Percentiles rank a stretch among this genome's conserved stretches.
These are phyloP conservation scores for Teratosphaeria viscida DNA, from an alignment of 2,329 filamentous ascomycete species.

Conservation along the genomic window DNA sequence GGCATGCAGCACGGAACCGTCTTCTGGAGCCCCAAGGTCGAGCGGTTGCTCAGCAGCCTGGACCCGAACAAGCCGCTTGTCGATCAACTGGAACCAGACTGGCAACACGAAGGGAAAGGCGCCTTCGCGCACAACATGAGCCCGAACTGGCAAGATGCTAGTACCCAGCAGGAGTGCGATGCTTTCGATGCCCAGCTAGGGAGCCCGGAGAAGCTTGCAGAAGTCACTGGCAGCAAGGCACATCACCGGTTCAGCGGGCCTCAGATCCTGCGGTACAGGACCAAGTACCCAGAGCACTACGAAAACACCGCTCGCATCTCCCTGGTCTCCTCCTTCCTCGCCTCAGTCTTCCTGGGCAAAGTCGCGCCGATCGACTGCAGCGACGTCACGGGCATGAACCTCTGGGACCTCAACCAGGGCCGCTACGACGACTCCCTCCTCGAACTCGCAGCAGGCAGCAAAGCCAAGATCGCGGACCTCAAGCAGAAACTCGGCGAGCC, in stretches of 20 bases:
- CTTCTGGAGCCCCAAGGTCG: constrained; percentile 71
- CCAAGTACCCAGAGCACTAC: constrained; percentile 73
- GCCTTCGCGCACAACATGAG: constrained; percentile 78
- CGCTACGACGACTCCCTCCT: constrained; percentile 67
- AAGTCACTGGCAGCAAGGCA: constrained; percentile 79
- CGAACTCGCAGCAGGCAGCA: constrained; percentile 57
- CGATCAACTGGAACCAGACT: constrained; percentile 52
- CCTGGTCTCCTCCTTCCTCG: constrained; percentile 89
- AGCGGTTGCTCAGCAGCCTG: constrained; percentile 51
- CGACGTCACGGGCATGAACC: constrained; percentile 92
- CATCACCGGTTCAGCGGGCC: constrained; percentile 99
- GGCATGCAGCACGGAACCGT: constrained; percentile 98
- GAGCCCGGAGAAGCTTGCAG: constrained; percentile 56
- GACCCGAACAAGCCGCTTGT: constrained; percentile 52
- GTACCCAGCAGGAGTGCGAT: constrained; percentile 86
- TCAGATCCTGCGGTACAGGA: constrained; percentile 82
- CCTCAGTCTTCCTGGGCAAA: constrained; percentile 74
- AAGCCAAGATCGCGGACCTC: constrained; percentile 52
- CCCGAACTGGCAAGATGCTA: constrained; percentile 97
- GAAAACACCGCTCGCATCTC: constrained; percentile 72
- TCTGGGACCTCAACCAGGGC: constrained; percentile 77
- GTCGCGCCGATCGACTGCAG: constrained; percentile 87
- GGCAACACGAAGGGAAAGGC: constrained; percentile 31
- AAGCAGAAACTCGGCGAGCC: constrained; percentile 72
- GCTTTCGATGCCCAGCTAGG: constrained; percentile 68